Evolutionary conservation across 441 rosid species (phyloP).

Genomic region (Erysimum cheiri): DNA sequence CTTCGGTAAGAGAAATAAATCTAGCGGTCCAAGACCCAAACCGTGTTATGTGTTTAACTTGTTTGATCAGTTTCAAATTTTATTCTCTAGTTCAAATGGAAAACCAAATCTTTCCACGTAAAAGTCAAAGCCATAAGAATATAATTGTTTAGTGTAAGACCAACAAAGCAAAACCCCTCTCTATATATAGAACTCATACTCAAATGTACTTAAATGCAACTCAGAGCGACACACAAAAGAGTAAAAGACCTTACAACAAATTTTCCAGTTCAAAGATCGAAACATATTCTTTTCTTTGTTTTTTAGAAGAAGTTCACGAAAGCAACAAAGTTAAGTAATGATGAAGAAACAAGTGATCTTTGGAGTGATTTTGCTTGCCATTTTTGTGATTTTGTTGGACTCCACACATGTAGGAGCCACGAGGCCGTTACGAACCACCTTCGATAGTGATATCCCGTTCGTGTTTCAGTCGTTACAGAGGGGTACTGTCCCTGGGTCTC

Average conservation of each 20-base stretch:
- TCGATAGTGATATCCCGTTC: not conserved
- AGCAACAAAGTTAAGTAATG: conserved; percentile 4
- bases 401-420: conserved; percentile 32
- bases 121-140: conserved; percentile 25
- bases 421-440: conserved; percentile 31
- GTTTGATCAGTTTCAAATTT: conserved; percentile 27
- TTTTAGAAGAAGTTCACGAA: too few relatives aligned
- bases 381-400: conserved; percentile 21
- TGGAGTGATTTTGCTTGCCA: conserved; percentile 21
- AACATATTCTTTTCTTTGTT: not conserved
- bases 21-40: conserved; percentile 26
- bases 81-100: conserved; percentile 24
- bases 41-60: conserved; percentile 27
- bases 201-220: not conserved
- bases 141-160: not conserved
- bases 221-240: conserved; percentile 3
- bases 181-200: conserved; percentile 24
- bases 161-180: not conserved
- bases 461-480: conserved; percentile 35
- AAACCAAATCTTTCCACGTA: not conserved
- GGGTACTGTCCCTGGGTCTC: conserved; percentile 23
- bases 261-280: not conserved
- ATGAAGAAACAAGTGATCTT: conserved; percentile 38
- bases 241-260: conserved; percentile 10
- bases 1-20: not conserved